Conservation (phyloP, 2,329 filamentous ascomycete genomes). For the Setomelanomma holmii region DNA sequence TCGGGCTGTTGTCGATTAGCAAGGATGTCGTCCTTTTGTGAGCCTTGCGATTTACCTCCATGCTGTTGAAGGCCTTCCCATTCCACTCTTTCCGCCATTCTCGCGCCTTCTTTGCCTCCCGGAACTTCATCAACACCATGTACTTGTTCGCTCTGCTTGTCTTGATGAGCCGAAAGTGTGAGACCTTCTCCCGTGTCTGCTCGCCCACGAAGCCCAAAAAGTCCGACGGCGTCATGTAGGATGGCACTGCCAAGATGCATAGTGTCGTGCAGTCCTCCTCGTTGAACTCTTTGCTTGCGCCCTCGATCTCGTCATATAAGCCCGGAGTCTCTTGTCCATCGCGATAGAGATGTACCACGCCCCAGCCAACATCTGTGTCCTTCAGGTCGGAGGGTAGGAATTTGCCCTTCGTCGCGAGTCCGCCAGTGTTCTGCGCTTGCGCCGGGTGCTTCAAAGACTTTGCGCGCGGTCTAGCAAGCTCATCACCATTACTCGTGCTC, state of each 20-base stretch:
- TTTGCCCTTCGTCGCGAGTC: constrained; percentile 81
- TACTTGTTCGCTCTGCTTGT: constrained; percentile 89
- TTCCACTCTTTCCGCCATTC: constrained; percentile 89
- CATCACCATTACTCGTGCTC: constrained; percentile 48
- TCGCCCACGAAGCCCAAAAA: constrained; percentile 92
- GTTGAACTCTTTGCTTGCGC: constrained; percentile 45
- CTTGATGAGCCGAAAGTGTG: constrained; percentile 92
- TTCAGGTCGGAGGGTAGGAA: constrained; percentile 74
- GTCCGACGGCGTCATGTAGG: constrained; percentile 89
- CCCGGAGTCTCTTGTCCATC: constrained; percentile 77
- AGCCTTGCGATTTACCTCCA: constrained; percentile 76
- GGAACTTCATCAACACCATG: constrained; percentile 94
- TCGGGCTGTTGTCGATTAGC: no score
- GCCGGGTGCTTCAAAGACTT: constrained; percentile 53
- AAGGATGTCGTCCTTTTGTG: no score
- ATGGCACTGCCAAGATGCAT: constrained; percentile 93
- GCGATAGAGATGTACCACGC: constrained; percentile 91
- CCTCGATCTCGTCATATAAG: constrained; percentile 59
- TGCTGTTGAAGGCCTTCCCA: constrained; percentile 88
- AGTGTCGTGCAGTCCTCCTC: constrained; percentile 81
- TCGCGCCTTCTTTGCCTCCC: constrained; percentile 74
- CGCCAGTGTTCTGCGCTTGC: constrained; percentile 52
- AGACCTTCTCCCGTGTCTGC: constrained; percentile 82
- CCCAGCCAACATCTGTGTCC: constrained; percentile 84
- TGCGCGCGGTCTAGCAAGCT: constrained; percentile 39